These are phyloP conservation scores for Sporisorium exsertum DNA, from an alignment of 1,284 basidiomycete genomes.

Conservation along the genomic window DNA sequence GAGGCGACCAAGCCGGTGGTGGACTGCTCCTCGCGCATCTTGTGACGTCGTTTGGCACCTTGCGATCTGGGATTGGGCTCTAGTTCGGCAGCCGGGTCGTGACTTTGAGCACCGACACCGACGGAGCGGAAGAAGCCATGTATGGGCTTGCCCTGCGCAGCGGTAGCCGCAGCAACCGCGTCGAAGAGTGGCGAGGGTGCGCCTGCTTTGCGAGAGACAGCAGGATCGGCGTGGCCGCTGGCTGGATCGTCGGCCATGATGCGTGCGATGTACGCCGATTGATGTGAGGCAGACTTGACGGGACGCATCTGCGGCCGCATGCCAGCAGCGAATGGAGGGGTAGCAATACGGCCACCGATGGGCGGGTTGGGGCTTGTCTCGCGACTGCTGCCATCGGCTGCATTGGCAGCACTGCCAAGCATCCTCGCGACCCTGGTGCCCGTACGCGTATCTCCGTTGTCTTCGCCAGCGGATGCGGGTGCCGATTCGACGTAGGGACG, in stretches of 20 bases:
- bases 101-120: constrained; percentile 16
- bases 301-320: constrained; percentile 34
- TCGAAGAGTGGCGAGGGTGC: constrained; percentile 33
- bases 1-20: constrained; percentile 73
- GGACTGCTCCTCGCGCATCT: constrained; percentile 45
- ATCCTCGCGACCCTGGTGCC: constrained; percentile 32
- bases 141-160: constrained; percentile 28
- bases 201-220: constrained; percentile 17
- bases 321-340: constrained; percentile 8
- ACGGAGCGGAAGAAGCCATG: constrained; percentile 37
- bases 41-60: constrained; percentile 40
- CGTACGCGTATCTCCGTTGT: constrained; percentile 42
- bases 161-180: constrained; percentile 20
- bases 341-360: constrained; percentile 5
- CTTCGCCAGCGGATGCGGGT: constrained; percentile 47
- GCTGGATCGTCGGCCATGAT: constrained; percentile 47
- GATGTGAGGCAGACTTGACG: constrained; percentile 39
- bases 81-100: constrained; percentile 29
- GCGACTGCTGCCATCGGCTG: constrained; percentile 39
- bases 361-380: constrained; percentile 46
- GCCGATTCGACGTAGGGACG: constrained; percentile 36
- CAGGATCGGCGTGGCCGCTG: constrained; percentile 10
- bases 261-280: constrained; percentile 46
- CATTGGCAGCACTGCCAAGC: constrained; percentile 28
- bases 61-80: constrained; percentile 42